Evolutionary conservation across 371 early-diverging fungal species (phyloP).

Genomic region (Haplosporangium sp.): DNA sequence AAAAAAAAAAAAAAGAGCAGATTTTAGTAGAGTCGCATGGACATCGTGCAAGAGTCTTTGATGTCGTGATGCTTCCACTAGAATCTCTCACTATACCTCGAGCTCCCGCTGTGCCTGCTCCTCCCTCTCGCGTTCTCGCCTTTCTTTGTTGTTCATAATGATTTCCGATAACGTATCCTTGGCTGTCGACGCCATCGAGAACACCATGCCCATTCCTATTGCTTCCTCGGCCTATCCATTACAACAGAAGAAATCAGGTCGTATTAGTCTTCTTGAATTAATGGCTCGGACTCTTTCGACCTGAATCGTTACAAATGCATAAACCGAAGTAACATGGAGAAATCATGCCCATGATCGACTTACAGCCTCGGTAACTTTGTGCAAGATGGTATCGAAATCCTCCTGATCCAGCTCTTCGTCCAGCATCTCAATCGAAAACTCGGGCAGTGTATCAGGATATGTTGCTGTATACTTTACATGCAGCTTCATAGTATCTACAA

Average conservation of each 20-base stretch:
- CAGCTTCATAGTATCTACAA: conserved; percentile 64
- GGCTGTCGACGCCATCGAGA: conserved; percentile 81
- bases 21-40: too few relatives aligned
- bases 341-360: conserved; percentile 24
- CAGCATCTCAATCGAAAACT: conserved; percentile 67
- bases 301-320: background rate
- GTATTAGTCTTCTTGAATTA: background rate
- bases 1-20: background rate
- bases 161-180: conserved; percentile 80
- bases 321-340: background rate
- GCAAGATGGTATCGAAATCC: conserved; percentile 61
- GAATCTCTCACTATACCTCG: conserved; percentile 57
- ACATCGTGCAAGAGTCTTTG: background rate
- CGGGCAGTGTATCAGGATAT: conserved; percentile 90
- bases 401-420: conserved; percentile 61
- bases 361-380: conserved; percentile 62
- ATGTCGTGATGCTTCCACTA: background rate
- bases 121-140: conserved; percentile 64
- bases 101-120: conserved; percentile 75
- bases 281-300: background rate
- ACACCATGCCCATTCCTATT: conserved; percentile 94
- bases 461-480: conserved; percentile 83
- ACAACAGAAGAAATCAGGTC: background rate
- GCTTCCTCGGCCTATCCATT: conserved; percentile 72
- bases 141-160: conserved; percentile 64